Base-by-base conservation (phyloP, 176 grass and related monocot species). In the Cenchrus americanus region DNA sequence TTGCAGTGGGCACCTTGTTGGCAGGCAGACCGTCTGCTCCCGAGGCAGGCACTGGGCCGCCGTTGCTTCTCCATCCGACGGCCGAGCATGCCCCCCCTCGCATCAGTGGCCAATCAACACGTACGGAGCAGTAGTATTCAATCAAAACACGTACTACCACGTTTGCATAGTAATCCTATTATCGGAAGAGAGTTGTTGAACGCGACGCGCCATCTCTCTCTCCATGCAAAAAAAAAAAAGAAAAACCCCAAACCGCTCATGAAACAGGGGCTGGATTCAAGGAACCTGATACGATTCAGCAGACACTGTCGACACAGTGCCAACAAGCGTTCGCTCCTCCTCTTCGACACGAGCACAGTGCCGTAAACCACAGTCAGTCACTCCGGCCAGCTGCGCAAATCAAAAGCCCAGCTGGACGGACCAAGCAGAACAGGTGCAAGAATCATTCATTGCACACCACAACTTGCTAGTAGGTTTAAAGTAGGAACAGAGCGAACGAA, bases 1-100 rank as follows among this genome's bases (percentile, higher is more conserved):
- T 19, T 14, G 78, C 78, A 34, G 78, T 0, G 49, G 61, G 37
- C 77, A 78, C 78, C 59, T 34, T 34, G 21, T 49, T 30, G 27
- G 27, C 27, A 30, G 61, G 7, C 78, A 75, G 59, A 74, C 50
- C 50, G 32, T 21, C 57, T 34, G 67, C 21, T 7, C 24, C 51
- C 64, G 8, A 42, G 27, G 27, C 3, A 7, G 26, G 60, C 54
- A 15, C 73, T 15, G 64, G 7, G 22, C 65, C 73, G 21, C 69
- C 32, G 57, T 37, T 37, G 34, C 7, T 62, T 70, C 5, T 26
- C 62, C 6, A 66, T 50, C 79, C 8, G 42, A 67, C 12, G 64
- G 52, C 18, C 62, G 8, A 11, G 1, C 42, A 71, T 7, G 22
- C 43, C 14, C 43, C 43, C 8, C 8, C 18, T 55, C 18, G 18